Conservation (phyloP, 129 eudicot species). For the Chrysanthemum seticuspe region DNA sequence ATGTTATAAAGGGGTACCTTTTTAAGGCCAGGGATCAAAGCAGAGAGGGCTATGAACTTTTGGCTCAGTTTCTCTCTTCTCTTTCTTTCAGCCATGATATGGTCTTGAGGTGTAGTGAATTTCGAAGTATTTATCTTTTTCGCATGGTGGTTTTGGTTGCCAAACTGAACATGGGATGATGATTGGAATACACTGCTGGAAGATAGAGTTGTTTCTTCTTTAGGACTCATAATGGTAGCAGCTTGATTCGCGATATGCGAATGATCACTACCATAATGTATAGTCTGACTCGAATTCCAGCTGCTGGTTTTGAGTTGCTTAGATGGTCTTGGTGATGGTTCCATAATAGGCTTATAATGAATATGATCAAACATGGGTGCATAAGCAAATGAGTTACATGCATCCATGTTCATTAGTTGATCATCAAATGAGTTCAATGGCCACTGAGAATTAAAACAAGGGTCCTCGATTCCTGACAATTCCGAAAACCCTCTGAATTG, state of each 20-base stretch:
- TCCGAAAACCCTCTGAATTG: conserved; percentile 47
- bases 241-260: conserved; percentile 10
- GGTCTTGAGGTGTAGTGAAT: conserved; percentile 37
- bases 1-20: conserved; percentile 49
- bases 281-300: conserved; percentile 38
- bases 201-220: conserved; percentile 42
- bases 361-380: conserved; percentile 21
- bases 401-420: conserved; percentile 37
- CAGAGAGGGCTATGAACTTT: conserved; percentile 55
- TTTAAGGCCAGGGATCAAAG: conserved; percentile 64
- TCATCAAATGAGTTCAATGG: conserved; percentile 50
- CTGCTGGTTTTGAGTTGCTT: conserved; percentile 49
- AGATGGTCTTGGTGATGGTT: conserved; percentile 42
- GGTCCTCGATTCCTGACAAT: conserved; percentile 66
- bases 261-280: conserved; percentile 9
- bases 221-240: conserved; percentile 29
- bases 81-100: conserved; percentile 55
- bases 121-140: conserved; percentile 5
- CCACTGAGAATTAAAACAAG: conserved; percentile 49
- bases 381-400: conserved; percentile 6
- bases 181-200: conserved; percentile 18
- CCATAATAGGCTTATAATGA: conserved; percentile 18
- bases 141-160: conserved; percentile 11
- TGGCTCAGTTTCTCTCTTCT: conserved; percentile 54
- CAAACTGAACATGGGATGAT: conserved; percentile 18